Conservation (phyloP, 1,284 basidiomycete genomes). For the Apiotrichum laibachii region DNA sequence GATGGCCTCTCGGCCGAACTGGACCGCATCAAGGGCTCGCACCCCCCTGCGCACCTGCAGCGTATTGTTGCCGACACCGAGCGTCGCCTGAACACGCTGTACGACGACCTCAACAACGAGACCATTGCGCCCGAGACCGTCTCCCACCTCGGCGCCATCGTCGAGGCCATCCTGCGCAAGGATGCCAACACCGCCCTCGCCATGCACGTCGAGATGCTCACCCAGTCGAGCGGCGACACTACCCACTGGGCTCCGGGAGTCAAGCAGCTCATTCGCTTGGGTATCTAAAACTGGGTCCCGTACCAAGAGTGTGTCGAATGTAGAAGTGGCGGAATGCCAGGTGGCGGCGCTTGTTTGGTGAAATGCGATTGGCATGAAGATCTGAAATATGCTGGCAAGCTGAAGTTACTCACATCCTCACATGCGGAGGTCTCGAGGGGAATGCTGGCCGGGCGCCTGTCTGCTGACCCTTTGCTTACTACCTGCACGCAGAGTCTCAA, state of each 20-base stretch:
- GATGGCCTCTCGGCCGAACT: constrained; percentile 65
- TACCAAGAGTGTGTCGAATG: background rate
- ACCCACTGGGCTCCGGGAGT: constrained; percentile 82
- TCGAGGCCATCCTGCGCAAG: constrained; percentile 67
- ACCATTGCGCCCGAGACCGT: constrained; percentile 70
- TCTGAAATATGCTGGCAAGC: no score
- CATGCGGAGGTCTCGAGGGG: no score
- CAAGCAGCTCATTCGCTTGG: constrained; percentile 63
- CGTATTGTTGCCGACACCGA: constrained; percentile 85
- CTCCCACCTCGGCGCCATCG: constrained; percentile 65
- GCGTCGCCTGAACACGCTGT: constrained; percentile 77
- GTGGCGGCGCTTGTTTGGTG: no score
- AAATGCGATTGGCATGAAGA: no score
- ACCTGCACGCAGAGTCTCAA: no score
- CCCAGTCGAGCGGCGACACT: constrained; percentile 73
- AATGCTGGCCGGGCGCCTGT: no score
- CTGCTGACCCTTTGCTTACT: no score
- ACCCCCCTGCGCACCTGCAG: constrained; percentile 61
- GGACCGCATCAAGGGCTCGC: constrained; percentile 61
- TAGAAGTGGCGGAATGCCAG: no score
- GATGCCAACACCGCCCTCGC: constrained; percentile 69
- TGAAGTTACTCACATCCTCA: no score
- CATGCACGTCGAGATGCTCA: constrained; percentile 76
- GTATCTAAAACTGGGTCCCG: constrained; percentile 13
- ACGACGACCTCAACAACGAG: constrained; percentile 89